Percentiles rank a stretch among this genome's conserved stretches.
Conservation (phyloP, 768 basidiomycete genomes). For the Artomyces pyxidatus region DNA sequence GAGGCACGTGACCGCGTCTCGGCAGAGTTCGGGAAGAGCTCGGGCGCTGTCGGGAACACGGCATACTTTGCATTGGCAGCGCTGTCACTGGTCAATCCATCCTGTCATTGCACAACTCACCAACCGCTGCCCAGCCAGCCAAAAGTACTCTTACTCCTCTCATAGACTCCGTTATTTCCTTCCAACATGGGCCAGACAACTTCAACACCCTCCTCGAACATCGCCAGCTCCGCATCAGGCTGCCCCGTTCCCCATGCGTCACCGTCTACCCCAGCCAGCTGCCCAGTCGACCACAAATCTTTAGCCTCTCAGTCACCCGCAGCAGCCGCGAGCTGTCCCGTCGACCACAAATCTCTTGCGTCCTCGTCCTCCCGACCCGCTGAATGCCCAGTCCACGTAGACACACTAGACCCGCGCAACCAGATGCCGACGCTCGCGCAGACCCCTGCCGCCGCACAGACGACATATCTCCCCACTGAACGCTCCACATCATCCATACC, state of each 20-base stretch:
- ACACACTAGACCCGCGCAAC: constrained; percentile 60
- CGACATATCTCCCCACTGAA: constrained; percentile 54
- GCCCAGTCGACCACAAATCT: constrained; percentile 14
- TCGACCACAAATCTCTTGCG: constrained; percentile 24
- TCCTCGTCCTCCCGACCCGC: constrained; percentile 22
- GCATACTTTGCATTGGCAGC: too few species aligned
- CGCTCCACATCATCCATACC: constrained; percentile 84
- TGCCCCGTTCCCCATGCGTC: neutral
- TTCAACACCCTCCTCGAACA: constrained; percentile 5
- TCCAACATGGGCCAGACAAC: constrained; percentile 8
- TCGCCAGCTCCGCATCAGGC: too few species aligned
- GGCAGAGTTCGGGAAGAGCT: too few species aligned
- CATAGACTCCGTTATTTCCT: neutral
- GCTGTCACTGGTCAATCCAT: too few species aligned
- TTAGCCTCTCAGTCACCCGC: constrained; percentile 7
- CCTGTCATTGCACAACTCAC: too few species aligned
- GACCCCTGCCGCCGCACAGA: constrained; percentile 49
- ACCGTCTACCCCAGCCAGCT: constrained; percentile 11
- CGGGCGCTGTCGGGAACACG: too few species aligned
- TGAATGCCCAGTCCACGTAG: constrained; percentile 47
- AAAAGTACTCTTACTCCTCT: neutral
- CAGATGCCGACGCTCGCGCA: constrained; percentile 86
- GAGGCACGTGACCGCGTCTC: too few species aligned
- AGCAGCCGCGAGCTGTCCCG: constrained; percentile 29
- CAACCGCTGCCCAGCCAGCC: neutral